Base-by-base conservation (phyloP, 2,329 filamentous ascomycete species). In the Hypoxylon sp. region DNA sequence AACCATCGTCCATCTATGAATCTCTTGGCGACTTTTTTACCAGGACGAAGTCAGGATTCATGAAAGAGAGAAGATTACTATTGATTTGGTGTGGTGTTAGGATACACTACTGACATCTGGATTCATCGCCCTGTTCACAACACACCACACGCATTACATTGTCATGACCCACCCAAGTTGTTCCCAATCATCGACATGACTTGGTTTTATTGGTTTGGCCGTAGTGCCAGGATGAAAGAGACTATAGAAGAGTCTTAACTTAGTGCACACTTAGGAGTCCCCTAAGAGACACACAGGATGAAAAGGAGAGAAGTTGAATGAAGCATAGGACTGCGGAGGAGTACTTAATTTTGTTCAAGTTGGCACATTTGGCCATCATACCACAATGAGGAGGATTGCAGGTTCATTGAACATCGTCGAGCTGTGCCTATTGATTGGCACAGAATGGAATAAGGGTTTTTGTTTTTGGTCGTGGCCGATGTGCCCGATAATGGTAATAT, bases 41-140 rank as follows among this genome's bases (percentile, higher is more conserved):
- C 24, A 21, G 24, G 31, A 39, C 37, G 44, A 29, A 19, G 15
- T n/a, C 39, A 31, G 10, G 4, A 42, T 17, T 42, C 6, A 2
- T 2, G 37, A 42, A 42, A 19, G n/a, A n/a, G 8, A 42, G 17
- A 2, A 42, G n/a, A 17, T 2, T 7, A 42, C 17, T 8, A 42
- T 42, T 39, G n/a, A 42, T 19, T n/a, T 42, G n/a, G 37, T n/a
- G 17, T 42, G 37, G 37, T 42, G 37, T 42, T 17, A n/a, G n/a
- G 37, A 17, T 17, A 17, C 37, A 17, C 37, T n/a, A 42, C n/a
- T 8, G 37, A 17, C 37, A 42, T 42, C n/a, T 42, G n/a, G n/a
- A 42, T 6, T 42, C n/a, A 42, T 42, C 17, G 37, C 6, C 6
- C 37, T n/a, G n/a, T 42, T 42, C 4, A 39, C 13, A 4, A 39